Evolutionary conservation across 2,329 filamentous ascomycete species (phyloP).

Genomic region (Xylaria sp.): DNA sequence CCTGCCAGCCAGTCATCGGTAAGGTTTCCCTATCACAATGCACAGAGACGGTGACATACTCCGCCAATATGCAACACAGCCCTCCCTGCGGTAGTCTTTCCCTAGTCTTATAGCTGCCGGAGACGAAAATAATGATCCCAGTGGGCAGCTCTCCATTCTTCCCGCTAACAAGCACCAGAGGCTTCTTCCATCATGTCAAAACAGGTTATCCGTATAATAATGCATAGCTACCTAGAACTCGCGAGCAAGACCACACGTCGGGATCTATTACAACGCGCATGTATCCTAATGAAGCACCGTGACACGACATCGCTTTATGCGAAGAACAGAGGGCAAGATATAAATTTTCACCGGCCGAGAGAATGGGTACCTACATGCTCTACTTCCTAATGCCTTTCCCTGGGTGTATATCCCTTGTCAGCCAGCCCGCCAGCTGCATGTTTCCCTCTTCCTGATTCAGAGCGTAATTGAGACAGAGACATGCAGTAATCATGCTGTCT

Average conservation of each 20-base stretch:
- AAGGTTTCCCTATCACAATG: slow-evolving; percentile 6
- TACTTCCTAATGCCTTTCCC: not conserved
- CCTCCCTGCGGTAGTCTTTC: not conserved
- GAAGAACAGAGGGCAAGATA: slow-evolving; percentile 17
- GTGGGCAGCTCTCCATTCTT: not conserved
- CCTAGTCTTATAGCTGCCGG: not conserved
- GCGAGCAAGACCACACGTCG: not conserved
- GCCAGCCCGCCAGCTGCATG: slow-evolving; percentile 11
- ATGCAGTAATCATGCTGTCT: slow-evolving; percentile 7
- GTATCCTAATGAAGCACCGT: not conserved
- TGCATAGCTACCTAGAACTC: not conserved
- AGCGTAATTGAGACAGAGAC: not conserved
- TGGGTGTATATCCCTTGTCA: slow-evolving; percentile 14
- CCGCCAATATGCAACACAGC: slow-evolving; percentile 20
- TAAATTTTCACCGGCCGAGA: slow-evolving; percentile 3
- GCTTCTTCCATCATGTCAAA: not conserved
- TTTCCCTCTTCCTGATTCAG: slow-evolving; percentile 12
- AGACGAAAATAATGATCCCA: slow-evolving; percentile 18
- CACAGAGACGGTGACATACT: not conserved
- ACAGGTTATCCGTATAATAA: not conserved
- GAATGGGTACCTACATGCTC: not conserved
- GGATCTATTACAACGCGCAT: not conserved
- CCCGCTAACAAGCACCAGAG: not conserved
- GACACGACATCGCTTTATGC: slow-evolving; percentile 10
- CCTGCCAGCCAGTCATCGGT: not conserved